phyloP scores from a whole-genome alignment of 768 basidiomycete species.

The Punctularia strigosozonata region DNA sequence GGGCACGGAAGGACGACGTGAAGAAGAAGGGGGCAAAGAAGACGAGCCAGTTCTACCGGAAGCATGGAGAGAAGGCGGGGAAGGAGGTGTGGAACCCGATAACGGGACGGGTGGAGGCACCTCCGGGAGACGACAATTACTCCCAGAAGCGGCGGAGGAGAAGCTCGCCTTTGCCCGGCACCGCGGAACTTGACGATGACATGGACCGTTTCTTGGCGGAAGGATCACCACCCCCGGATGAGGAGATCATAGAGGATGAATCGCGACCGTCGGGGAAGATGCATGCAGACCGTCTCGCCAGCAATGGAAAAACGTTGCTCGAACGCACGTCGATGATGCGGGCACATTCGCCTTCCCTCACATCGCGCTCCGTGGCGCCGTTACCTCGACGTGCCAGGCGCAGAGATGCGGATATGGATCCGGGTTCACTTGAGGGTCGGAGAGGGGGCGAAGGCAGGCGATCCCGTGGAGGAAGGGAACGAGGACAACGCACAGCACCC shows the following conservation, averaged over 20 bases:
- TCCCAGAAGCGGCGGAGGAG: conserved; percentile 20
- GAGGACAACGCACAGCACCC: conserved; percentile 18
- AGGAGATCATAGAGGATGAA: conserved; percentile 14
- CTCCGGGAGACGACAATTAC: conserved; percentile 8
- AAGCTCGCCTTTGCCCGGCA: conserved; percentile 22
- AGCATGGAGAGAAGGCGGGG: conserved; percentile 55
- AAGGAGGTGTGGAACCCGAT: conserved; percentile 35
- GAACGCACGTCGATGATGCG: conserved; percentile 43
- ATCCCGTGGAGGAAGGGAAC: conserved; percentile 7
- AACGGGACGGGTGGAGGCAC: conserved; percentile 21
- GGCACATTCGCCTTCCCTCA: conserved; percentile 24
- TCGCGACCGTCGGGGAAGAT: conserved; percentile 55
- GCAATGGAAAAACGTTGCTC: conserved; percentile 36
- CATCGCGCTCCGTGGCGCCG: conserved; percentile 33
- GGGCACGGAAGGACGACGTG: conserved; percentile 60
- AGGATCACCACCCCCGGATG: conserved; percentile 19
- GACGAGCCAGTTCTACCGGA: conserved; percentile 70
- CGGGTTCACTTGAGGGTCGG: conserved; percentile 10
- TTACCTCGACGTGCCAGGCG: conserved; percentile 28
- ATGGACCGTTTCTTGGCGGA: conserved; percentile 57
- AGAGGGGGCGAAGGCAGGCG: conserved; percentile 8
- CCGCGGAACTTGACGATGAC: conserved; percentile 48
- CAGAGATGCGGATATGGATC: conserved; percentile 7
- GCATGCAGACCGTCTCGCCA: conserved; percentile 51
- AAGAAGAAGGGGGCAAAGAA: conserved; percentile 67